Percentiles rank a stretch among this genome's conserved stretches.
Evolutionary conservation across 2,329 filamentous ascomycete species (phyloP).

Genomic region (Malbranchea cinnamomea): DNA sequence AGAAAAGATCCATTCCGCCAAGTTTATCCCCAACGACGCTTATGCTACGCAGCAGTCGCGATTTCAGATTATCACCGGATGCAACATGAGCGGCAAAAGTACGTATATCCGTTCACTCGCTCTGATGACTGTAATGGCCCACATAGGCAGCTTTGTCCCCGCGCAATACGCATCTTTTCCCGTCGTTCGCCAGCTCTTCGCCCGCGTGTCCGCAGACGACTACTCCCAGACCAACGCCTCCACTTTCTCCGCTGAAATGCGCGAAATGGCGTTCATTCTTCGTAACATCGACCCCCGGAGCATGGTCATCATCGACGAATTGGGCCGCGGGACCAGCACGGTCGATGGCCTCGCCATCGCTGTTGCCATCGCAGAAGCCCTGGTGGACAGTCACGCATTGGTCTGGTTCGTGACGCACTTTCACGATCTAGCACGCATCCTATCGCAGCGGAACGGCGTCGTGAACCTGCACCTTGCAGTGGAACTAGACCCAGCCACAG

Average conservation of each 20-base stretch:
- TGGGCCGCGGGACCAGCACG: conserved; percentile 81
- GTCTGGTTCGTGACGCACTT: conserved; percentile 97
- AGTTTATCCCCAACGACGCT: conserved; percentile 78
- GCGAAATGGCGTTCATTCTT: conserved; percentile 86
- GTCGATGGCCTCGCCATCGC: conserved; percentile 81
- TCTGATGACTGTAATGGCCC: conserved; percentile 80
- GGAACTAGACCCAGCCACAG: conserved; percentile 42
- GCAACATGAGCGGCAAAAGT: conserved; percentile 96
- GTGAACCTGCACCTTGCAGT: conserved; percentile 70
- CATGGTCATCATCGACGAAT: conserved; percentile 76
- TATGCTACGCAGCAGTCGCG: conserved; percentile 67
- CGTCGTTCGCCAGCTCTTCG: conserved; percentile 70
- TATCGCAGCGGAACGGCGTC: conserved; percentile 62
- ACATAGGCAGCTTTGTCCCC: conserved; percentile 82
- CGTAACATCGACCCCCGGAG: conserved; percentile 64
- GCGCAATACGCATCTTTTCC: conserved; percentile 71
- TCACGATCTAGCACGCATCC: conserved; percentile 59
- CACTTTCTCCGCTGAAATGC: conserved; percentile 89
- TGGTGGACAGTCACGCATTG: conserved; percentile 62
- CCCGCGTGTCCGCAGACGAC: conserved; percentile 74
- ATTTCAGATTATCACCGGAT: conserved; percentile 88
- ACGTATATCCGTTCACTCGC: conserved; percentile 84
- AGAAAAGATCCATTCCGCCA: conserved; percentile 53
- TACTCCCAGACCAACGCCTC: conserved; percentile 82
- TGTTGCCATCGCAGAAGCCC: conserved; percentile 73